Base-by-base conservation (phyloP, 176 grass and related monocot genomes). In the barley (Hordeum vulgare) region DNA sequence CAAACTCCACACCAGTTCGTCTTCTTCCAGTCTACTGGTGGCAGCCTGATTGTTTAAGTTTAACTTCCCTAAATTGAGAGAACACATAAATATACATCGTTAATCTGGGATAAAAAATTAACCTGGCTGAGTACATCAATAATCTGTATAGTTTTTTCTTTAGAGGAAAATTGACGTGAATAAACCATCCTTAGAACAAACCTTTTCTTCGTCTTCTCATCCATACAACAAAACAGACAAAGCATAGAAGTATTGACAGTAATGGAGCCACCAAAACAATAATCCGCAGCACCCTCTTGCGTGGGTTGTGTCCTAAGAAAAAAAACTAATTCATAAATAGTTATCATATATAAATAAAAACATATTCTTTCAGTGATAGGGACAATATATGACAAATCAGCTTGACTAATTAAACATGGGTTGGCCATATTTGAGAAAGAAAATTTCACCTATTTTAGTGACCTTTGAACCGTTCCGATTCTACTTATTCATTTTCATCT, bases 161-260 rank as follows among this genome's bases (percentile, higher is more conserved):
- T 27, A 9, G 79, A 25, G 57, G n/a, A 60, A 60, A 1, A 8
- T 24, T 59, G 56, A 24, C 7, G n/a, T 59, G 21, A 10, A 20
- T 56, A 18, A 56, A 59, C n/a, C 56, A 12, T 44, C 0, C 11
- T 44, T 65, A 49, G 25, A 79, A 66, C 61, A 31, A 66, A 80
- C 81, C 81, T 75, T 75, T 75, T 8, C 33, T 83, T n/a, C 41
- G 21, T 37, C 28, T 83, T 45, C 29, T 83, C 41, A 65, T 26
- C 81, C 81, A 65, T 65, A 63, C 21, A 39, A 75, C 3, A 5
- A 28, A 53, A 39, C 31, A 13, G 0, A 75, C 9, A 31, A 47
- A 65, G 31, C 81, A 83, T 3, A 74, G 0, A 3, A 64, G 59
- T 75, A 83, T 49, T 65, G 77, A 13, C 44, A 74, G 8, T 11